Evolutionary conservation across 2,329 filamentous ascomycete genomes (phyloP), one percentile per base, ranked within the genome.

Genomic region (Fusarium succisae): DNA sequence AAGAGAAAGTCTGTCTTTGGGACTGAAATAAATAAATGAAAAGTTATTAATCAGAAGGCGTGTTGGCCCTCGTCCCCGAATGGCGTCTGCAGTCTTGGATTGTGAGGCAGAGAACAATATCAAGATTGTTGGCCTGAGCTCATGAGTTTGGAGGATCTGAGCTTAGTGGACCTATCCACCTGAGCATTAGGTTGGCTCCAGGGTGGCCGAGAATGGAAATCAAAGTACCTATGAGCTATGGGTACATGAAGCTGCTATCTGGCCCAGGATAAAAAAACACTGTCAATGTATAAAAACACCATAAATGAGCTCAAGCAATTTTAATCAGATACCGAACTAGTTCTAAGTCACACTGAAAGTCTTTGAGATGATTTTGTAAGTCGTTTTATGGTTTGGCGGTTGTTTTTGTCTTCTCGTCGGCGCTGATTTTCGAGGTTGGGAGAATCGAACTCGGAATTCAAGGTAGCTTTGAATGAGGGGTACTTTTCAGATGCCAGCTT

Each of bases 51-150:
- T 58, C 24, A 63, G 44, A 54, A 56, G 60, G 54, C 62, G 51
- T 53, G 61, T 55, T 74, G 74, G 55, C 76, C 76, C 75, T 75
- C 76, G 60, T 75, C 50, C 63, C 55, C n/a, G 28, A 39, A 69
- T 66, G 70, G 75, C 73, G 74, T 71, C 69, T 71, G 71, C 45
- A 60, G 61, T 47, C 28, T 72, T 70, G 55, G 68, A 73, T 79
- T 79, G 76, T 79, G 74, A 74, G 51, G 67, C 50, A 71, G 57
- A 72, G 77, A 78, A 80, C 79, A 79, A 80, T 79, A 75, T 61
- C 58, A 79, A 74, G 64, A 63, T 60, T 67, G 70, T 53, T 72
- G 70, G 73, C 48, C 72, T 63, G 47, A 67, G 72, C 61, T 73
- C 38, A 59, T 69, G 71, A 41, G 38, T 68, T 73, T 41, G 51